A percentile compares a stretch with the other conserved stretches of the same genome.
Evolutionary conservation across 257 asterid genomes (phyloP).

Genomic region (Ocimum tenuiflorum): DNA sequence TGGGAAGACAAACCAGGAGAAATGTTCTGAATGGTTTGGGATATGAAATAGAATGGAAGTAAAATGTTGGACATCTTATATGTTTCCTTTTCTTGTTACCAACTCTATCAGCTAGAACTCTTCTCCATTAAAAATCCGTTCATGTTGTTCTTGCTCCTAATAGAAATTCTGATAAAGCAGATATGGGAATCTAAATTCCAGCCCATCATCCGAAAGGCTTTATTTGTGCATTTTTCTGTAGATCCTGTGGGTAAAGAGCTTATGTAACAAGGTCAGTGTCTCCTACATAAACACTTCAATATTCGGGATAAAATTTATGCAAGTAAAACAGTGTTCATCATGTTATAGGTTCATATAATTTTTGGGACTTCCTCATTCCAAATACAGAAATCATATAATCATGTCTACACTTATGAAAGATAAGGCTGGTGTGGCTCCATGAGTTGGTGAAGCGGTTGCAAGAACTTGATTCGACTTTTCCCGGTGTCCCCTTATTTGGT

Average conservation of each 20-base stretch:
- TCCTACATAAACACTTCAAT: not conserved
- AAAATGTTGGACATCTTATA: not conserved
- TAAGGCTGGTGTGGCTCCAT: not conserved
- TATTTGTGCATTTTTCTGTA: constrained; percentile 42
- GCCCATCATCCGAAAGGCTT: constrained; percentile 42
- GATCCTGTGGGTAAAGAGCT: constrained; percentile 73
- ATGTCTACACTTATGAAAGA: not conserved
- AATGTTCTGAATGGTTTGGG: not conserved
- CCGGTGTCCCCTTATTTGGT: not conserved
- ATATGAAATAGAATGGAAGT: not conserved
- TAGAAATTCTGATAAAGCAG: constrained; percentile 32
- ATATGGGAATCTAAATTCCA: constrained; percentile 46
- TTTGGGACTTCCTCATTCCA: too few relatives aligned
- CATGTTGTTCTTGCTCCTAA: constrained; percentile 10
- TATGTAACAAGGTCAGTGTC: constrained; percentile 45
- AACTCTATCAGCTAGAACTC: not conserved
- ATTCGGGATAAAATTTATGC: not conserved
- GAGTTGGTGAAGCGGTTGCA: not conserved
- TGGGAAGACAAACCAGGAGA: not conserved
- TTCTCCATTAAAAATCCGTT: not conserved
- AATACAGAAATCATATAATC: not conserved
- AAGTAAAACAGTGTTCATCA: not conserved
- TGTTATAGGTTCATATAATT: not conserved
- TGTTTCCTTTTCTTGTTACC: constrained; percentile 1
- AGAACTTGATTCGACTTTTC: constrained; percentile 3